phyloP scores from a whole-genome alignment of 2,329 filamentous ascomycete genomes.

The Ophiocordyceps sinensis region DNA sequence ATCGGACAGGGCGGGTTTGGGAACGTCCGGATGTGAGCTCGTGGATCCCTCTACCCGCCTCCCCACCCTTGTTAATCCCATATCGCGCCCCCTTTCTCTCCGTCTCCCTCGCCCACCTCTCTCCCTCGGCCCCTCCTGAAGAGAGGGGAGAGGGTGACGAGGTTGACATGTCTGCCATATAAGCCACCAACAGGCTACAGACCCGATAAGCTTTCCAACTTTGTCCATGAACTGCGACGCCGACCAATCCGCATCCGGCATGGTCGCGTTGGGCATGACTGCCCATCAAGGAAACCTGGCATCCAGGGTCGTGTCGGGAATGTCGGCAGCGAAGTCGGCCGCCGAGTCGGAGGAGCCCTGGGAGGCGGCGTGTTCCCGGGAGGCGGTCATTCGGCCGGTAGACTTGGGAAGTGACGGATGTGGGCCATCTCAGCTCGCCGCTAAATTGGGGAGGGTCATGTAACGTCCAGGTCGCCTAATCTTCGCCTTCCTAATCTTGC shows the following conservation, averaged over 20 bases:
- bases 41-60: not conserved
- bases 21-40: not conserved
- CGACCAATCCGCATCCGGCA: not conserved
- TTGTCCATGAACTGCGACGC: not conserved
- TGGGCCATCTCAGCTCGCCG: not conserved
- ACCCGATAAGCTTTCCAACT: not conserved
- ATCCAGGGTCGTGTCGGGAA: not conserved
- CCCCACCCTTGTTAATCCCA: not conserved
- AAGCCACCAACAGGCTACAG: not conserved
- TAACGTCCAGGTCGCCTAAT: not conserved
- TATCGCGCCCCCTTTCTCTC: not conserved
- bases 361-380: not conserved
- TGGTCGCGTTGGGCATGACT: not conserved
- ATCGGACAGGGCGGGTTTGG: not conserved
- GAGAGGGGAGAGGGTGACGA: no score
- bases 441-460: not conserved
- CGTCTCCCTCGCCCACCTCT: no score
- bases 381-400: not conserved
- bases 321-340: not conserved
- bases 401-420: not conserved
- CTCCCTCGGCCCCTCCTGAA: no score
- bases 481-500: constrained; percentile 1
- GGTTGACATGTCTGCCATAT: no score
- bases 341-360: not conserved
- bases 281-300: not conserved